Percentiles rank a stretch among this genome's conserved stretches.
phyloP scores from a whole-genome alignment of 2,329 filamentous ascomycete species.

The Aspergillus flavus region DNA sequence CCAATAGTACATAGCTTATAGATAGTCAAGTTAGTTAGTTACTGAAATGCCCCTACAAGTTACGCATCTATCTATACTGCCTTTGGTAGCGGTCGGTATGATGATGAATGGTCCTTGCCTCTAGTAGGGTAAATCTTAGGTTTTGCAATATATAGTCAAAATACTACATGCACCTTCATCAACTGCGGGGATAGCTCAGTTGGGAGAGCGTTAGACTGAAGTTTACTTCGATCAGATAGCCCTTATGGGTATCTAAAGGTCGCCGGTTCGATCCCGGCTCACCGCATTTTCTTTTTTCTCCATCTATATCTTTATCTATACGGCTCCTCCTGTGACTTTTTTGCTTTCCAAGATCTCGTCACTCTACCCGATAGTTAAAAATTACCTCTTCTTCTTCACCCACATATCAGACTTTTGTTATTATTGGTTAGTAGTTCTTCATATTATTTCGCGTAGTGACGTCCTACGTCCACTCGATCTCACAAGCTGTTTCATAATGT shows the following conservation, averaged over 20 bases:
- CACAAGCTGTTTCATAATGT: too few species aligned
- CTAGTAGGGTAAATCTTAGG: rapidly evolving
- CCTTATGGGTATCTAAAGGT: not conserved
- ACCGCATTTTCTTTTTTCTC: not conserved
- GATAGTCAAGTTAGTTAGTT: not conserved
- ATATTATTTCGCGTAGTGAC: too few species aligned
- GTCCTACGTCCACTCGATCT: too few species aligned
- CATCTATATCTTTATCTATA: too few species aligned
- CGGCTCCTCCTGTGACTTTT: too few species aligned
- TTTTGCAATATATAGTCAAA: not conserved
- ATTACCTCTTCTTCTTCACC: too few species aligned
- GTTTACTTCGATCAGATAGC: not conserved
- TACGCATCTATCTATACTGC: not conserved
- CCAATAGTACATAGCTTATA: not conserved
- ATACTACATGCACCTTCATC: rapidly evolving
- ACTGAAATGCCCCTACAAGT: not conserved
- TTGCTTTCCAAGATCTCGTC: too few species aligned
- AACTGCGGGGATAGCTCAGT: constrained; percentile 1
- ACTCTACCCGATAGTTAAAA: too few species aligned
- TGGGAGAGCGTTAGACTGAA: constrained; percentile 4
- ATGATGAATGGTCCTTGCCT: not conserved
- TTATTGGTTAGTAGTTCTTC: too few species aligned
- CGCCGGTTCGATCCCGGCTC: constrained; percentile 1
- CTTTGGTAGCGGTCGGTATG: not conserved
- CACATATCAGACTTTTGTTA: too few species aligned